phyloP scores from a whole-genome alignment of 768 basidiomycete species.

The Floccularia luteovirens region DNA sequence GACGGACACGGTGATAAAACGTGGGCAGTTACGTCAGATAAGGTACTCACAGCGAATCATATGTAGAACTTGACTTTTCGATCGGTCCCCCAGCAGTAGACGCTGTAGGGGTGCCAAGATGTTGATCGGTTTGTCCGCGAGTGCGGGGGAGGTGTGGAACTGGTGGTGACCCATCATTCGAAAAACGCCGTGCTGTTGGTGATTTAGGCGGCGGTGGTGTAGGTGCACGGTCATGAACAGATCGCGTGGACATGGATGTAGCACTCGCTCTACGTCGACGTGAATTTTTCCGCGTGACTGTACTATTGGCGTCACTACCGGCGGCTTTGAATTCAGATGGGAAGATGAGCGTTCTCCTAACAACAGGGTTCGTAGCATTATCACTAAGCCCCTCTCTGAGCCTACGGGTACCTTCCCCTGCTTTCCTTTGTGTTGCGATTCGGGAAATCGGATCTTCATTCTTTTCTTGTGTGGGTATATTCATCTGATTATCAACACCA shows the following conservation, averaged over 20 bases:
- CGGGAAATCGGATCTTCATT: conserved; percentile 22
- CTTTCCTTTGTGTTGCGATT: conserved; percentile 26
- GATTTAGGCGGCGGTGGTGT: conserved; percentile 79
- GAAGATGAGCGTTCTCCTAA: conserved; percentile 76
- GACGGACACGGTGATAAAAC: no score
- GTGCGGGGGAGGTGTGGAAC: conserved; percentile 57
- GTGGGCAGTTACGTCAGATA: no score
- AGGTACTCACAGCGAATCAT: conserved; percentile 77
- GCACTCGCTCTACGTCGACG: conserved; percentile 60
- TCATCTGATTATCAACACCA: background rate
- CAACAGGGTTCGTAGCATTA: conserved; percentile 37
- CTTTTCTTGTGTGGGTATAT: background rate
- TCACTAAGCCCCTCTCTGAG: conserved; percentile 30
- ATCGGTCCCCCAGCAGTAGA: conserved; percentile 29
- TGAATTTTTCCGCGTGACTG: conserved; percentile 48
- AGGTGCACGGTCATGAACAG: conserved; percentile 74
- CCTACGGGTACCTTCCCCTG: conserved; percentile 28
- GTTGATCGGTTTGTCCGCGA: conserved; percentile 25
- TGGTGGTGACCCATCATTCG: conserved; percentile 59
- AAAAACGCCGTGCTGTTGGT: conserved; percentile 50
- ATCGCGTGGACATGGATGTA: conserved; percentile 55
- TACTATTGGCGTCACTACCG: conserved; percentile 47
- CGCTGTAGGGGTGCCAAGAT: conserved; percentile 28
- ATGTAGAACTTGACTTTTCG: conserved; percentile 64
- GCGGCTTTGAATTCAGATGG: conserved; percentile 60